Base-by-base conservation (phyloP, 345 rosid species). In the Leavenworthia alabamica region DNA sequence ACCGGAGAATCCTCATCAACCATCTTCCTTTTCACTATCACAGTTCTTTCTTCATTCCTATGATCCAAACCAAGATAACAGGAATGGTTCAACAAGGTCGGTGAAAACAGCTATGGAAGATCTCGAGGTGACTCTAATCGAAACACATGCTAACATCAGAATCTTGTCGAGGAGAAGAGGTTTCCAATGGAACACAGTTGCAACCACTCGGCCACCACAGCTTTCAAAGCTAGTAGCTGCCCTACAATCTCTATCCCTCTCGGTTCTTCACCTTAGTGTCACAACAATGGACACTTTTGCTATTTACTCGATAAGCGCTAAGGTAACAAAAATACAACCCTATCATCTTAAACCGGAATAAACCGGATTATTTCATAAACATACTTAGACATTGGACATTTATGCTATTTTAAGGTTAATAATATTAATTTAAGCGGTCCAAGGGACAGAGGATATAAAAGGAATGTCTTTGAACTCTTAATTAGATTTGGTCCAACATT, bases 101-200 rank as follows among this genome's bases (percentile, higher is more conserved):
- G 59, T 64, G 8, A 74, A 70, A 61, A 81, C 65, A 6, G 67
- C 82, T n/a, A 62, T 74, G 26, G 94, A 89, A 15, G 96, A 86
- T 66, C 66, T 91, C 5, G 96, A 91, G 78, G 97, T 81, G 23
- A 91, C 86, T 23, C 60, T 91, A 55, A 80, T 88, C 19, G 96
- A 88, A 80, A 85, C 89, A 3, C 96, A 86, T 67, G 97, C 97
- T 54, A 91, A 73, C 73, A 68, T 91, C n/a, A 73, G 88, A 70
- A 83, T 91, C 69, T 80, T 88, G 46, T 80, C 81, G 3, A 75
- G 82, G 26, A 82, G 73, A 73, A 73, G 74, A 51, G 51, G 69
- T 39, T 55, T 70, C 52, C 77, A 74, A 14, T 70, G 69, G 68
- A 62, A 22, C 24, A 28, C 64, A 3, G 43, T 55, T 50, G 52